Percentiles rank a stretch among this genome's conserved stretches.
Evolutionary conservation across 1,284 basidiomycete species (phyloP).

Genomic region (Gymnopus androsaceus): DNA sequence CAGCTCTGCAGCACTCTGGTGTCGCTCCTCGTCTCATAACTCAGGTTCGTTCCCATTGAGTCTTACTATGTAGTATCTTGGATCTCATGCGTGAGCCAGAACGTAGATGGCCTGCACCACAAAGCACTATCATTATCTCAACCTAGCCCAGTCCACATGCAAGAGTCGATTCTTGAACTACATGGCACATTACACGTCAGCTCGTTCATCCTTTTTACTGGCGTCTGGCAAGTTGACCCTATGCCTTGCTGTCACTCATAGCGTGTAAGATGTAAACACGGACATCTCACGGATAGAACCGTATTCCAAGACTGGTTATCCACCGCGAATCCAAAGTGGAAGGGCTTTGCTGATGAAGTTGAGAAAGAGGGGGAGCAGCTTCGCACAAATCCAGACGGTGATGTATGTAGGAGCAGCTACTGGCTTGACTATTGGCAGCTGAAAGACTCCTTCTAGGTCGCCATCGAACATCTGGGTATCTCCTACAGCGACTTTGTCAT

Average conservation of each 20-base stretch:
- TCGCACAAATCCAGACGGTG: constrained; percentile 90
- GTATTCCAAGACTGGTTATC: constrained; percentile 78
- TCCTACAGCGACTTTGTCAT: constrained; percentile 79
- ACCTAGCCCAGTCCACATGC: constrained; percentile 37
- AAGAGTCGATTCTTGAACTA: constrained; percentile 72
- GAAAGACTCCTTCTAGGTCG: constrained; percentile 53
- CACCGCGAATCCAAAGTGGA: constrained; percentile 79
- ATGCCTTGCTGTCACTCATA: constrained; percentile 28
- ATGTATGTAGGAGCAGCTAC: constrained; percentile 65
- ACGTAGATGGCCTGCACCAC: constrained; percentile 89
- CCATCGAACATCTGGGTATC: constrained; percentile 67
- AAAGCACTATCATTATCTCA: constrained; percentile 56
- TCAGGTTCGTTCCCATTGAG: constrained; percentile 46
- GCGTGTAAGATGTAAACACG: constrained; percentile 74
- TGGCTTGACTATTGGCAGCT: no score
- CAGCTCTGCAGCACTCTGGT: constrained; percentile 75
- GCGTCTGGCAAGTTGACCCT: constrained; percentile 6
- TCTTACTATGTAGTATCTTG: neutral
- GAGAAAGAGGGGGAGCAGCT: constrained; percentile 64
- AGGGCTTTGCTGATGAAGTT: constrained; percentile 65
- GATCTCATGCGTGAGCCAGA: constrained; percentile 37
- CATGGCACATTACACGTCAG: constrained; percentile 87
- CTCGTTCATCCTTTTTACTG: constrained; percentile 14
- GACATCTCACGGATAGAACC: constrained; percentile 68
- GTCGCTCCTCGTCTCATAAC: constrained; percentile 75